Evolutionary conservation across 148 eudicot species (phyloP), one percentile per base, ranked within the genome.

Genomic region (Talinum fruticosum): DNA sequence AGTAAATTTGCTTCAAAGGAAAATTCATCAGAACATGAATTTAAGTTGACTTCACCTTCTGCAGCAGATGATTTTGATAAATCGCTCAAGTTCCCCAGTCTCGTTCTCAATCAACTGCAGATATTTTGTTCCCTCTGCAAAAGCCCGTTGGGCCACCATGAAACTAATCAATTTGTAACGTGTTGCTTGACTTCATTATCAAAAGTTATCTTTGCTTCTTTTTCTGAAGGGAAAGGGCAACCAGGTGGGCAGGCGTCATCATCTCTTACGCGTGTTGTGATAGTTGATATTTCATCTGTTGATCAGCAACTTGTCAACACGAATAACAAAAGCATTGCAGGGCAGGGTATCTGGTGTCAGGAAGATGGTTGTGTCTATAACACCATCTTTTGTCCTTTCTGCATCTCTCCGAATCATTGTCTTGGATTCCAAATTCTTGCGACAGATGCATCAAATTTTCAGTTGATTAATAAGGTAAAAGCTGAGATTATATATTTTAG

Each of bases 291-390:
- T 41, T 78, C 85, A 61, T 88, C 91, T 54, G 85, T 93, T 47
- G 86, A 91, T 86, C 77, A 79, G 44, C 86, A 79, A 70, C 77
- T 93, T 49, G 82, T 44, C 75, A 77, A 78, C 67, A 81, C 70
- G 77, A 79, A 64, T 81, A 70, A 10, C 68, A 85, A 71, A 76
- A 75, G 80, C 76, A 73, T 73, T 81, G 80, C 81, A 47, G 90
- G 87, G 67, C 88, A 91, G 82, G 98, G 97, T 79, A 76, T 90
- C 78, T 93, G 98, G 98, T 87, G 91, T 78, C 84, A 79, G 78
- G 98, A 90, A 82, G 96, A 93, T 83, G 98, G 98, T 2, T 93
- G 98, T 77, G 98, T 93, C 26, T 93, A 86, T 78, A 83, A 82
- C 75, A 69, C 87, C 8, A 67, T 93, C 15, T 85, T 87, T 57